Evolutionary conservation across 805 yeast species (phyloP).

Genomic region (Nakazawaea ernobii): DNA sequence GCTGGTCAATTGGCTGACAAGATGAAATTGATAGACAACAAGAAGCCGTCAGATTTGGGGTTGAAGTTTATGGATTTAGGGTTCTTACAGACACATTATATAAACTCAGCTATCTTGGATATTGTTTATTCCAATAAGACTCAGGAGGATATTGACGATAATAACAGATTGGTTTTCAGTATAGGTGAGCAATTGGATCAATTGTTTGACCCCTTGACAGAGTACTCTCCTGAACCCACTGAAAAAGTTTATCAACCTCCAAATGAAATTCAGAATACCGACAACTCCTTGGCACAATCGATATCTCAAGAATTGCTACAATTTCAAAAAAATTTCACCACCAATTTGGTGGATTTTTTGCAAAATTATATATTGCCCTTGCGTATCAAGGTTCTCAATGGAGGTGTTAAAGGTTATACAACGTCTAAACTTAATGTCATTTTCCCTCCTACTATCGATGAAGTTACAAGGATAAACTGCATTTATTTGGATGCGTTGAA

Average conservation of each 20-base stretch:
- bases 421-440: constrained; percentile 66
- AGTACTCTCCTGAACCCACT: constrained; percentile 87
- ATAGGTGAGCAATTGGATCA: constrained; percentile 86
- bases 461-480: constrained; percentile 84
- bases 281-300: constrained; percentile 34
- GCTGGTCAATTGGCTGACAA: constrained; percentile 76
- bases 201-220: constrained; percentile 82
- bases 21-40: constrained; percentile 49
- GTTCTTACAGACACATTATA: constrained; percentile 39
- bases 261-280: constrained; percentile 15
- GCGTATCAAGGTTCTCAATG: constrained; percentile 60
- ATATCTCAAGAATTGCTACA: constrained; percentile 62
- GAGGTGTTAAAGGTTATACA: constrained; percentile 45
- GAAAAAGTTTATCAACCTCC: constrained; percentile 69
- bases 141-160: constrained; percentile 48
- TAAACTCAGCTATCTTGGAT: constrained; percentile 59
- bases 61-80: constrained; percentile 50
- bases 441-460: constrained; percentile 95
- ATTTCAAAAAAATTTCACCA: constrained; percentile 71
- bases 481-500: constrained; percentile 72
- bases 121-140: constrained; percentile 57
- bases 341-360: constrained; percentile 63
- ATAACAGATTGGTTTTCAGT: constrained; percentile 69
- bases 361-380: constrained; percentile 78
- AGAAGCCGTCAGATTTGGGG: constrained; percentile 56